Evolutionary conservation across 495 filamentous ascomycete genomes (phyloP), one percentile per base, ranked within the genome.

Genomic region (Geoglossum glabrum): DNA sequence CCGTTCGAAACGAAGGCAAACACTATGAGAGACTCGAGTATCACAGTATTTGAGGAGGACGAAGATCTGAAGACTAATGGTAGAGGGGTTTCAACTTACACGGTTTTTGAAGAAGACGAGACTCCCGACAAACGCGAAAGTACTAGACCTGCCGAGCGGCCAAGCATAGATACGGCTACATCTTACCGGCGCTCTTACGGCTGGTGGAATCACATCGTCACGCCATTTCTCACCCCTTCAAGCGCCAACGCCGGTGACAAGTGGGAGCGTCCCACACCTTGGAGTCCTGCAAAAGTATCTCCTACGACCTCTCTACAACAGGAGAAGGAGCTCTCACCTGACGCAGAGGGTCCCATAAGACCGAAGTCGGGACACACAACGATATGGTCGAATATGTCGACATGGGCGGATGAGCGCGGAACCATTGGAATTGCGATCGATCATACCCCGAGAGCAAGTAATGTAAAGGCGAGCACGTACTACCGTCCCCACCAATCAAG

Each of bases 201-300:
- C 11, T 95, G 89, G 89, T 95, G 89, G 89, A 89, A 86, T 60
- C 76, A 84, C 59, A 76, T 94, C 45, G 82, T 82, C 1, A 88
- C 87, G 0, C 89, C 89, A 0, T 83, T 94, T 57, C 64, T 80
- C 43, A 69, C 73, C 21, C 65, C 71, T 5, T 71, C 72, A 13
- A 73, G 68, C 60, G 70, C 72, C 7, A 40, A 66, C 0, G 61
- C 63, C 9, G 66, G 67, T 3, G 50, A 64, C 3, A 65, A 65
- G 30, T 63, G 68, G 3, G 58, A 64, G 27, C 36, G 69, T 55
- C 66, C 74, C 27, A 61, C 65, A 17, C 30, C 71, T 47, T 67
- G 69, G 25, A 65, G 61, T 21, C 60, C 68, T 7, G 64, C 68
- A 10, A 56, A 63, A 56, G 64, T 70, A 11, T 58, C 65, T 31